Conservation (phyloP, 108 stramenopile species). For the Cyclotella sp. region DNA sequence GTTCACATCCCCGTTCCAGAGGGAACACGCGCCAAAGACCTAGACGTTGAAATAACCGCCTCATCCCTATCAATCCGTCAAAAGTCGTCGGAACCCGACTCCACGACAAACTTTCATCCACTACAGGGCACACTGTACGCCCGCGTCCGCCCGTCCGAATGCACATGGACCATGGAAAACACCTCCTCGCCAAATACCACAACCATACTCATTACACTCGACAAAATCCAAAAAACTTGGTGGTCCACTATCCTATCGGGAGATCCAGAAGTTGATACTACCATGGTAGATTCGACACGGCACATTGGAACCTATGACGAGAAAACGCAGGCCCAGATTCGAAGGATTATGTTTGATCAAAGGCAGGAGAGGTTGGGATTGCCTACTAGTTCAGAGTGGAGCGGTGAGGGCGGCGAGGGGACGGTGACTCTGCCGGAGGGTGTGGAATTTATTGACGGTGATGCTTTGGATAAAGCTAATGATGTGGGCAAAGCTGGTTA, state of each 20-base stretch:
- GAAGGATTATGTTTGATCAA: conserved; percentile 86
- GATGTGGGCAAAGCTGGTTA: background rate
- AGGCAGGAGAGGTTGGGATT: conserved; percentile 69
- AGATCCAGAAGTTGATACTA: conserved; percentile 76
- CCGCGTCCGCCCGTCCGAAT: conserved; percentile 68
- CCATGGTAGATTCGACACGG: conserved; percentile 77
- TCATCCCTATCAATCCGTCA: conserved; percentile 58
- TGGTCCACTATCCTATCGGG: conserved; percentile 77
- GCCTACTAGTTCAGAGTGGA: conserved; percentile 64
- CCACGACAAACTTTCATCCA: conserved; percentile 26
- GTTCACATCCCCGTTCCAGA: conserved; percentile 73
- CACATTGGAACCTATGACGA: conserved; percentile 82
- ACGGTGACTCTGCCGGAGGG: background rate
- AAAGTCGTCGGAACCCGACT: conserved; percentile 26
- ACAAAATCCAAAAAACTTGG: conserved; percentile 77
- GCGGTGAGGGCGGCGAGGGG: conserved; percentile 24
- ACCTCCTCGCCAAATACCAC: conserved; percentile 6
- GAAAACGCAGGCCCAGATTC: conserved; percentile 77
- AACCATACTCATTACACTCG: conserved; percentile 57
- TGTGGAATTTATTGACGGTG: conserved; percentile 6
- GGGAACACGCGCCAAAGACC: conserved; percentile 68
- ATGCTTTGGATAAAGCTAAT: conserved; percentile 3
- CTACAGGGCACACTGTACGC: conserved; percentile 68
- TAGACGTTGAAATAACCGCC: conserved; percentile 65
- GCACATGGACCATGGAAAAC: conserved; percentile 82